Base-by-base conservation (phyloP, 2,329 filamentous ascomycete genomes). In the Bipolaris bicolor region DNA sequence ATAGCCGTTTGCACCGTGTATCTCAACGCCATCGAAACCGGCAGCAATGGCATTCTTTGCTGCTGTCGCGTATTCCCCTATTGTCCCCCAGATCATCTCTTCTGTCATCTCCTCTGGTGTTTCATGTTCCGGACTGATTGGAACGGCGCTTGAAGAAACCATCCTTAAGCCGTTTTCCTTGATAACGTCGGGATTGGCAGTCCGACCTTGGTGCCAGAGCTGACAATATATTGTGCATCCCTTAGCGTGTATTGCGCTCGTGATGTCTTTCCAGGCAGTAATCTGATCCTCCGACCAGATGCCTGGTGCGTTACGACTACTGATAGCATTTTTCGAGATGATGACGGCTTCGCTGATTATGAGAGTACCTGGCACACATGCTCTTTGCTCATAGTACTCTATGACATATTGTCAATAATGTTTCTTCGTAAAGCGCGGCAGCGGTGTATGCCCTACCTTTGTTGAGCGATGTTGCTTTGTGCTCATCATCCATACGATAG, bases 1-100 rank as follows among this genome's bases (percentile, higher is more conserved):
- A 67, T 91, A 91, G 3, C 88, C 87, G 62, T 90, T 88, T 1
- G 86, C 86, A 31, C 74, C 79, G 57, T 80, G 78, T 22, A 81
- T 73, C 55, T 81, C 88, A 20, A 90, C 81, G 0, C 84, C 84
- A 64, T 90, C 88, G 60, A 86, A 84, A 0, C 83, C 84, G 1
- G 82, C 83, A 41, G 74, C 69, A 5, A 81, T 72, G 0, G 79
- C 78, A 39, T 77, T 78, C 63, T 76, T 76, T 0, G 82, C 80
- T 3, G 77, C 78, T 0, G 56, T 45, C 5, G 73, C 76, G 57
- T 75, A 80, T 5, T 76, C 73, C 7, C 57, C 18, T 22, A 78
- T 67, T 13, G 67, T 68, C 7, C 61, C 34, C 50, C 63, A 58
- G 16, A 79, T 78, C 24, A 78, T 70, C 7, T 72, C 69, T n/a